Conservation (phyloP, 148 eudicot genomes). For the Polygonum maritimum region DNA sequence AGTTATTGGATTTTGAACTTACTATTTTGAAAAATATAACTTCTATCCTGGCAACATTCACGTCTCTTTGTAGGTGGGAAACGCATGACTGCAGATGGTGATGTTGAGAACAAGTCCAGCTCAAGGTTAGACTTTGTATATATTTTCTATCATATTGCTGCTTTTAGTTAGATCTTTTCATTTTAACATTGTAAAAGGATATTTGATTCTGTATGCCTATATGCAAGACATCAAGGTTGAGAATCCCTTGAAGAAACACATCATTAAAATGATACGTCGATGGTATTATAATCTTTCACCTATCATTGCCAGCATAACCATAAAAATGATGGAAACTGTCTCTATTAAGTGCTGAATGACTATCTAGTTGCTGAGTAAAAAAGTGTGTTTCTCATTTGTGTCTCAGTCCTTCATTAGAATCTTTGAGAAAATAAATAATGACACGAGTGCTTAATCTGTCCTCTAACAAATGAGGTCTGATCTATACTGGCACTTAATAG, state of each 20-base stretch:
- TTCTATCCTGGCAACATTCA: not conserved
- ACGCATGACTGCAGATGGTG: slow-evolving; percentile 17
- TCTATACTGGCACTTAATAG: not conserved
- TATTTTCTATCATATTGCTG: not conserved
- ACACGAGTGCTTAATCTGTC: not conserved
- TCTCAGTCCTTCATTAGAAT: not conserved
- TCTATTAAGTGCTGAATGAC: not conserved
- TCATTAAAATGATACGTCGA: not conserved
- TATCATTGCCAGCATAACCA: too few relatives aligned
- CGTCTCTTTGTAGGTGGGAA: slow-evolving; percentile 21
- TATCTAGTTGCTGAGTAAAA: not conserved
- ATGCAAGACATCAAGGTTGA: not conserved
- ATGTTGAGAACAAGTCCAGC: slow-evolving; percentile 22
- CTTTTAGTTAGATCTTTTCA: not conserved
- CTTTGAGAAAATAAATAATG: not conserved
- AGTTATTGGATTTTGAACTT: not conserved
- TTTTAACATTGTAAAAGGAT: not conserved
- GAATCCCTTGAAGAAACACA: not conserved
- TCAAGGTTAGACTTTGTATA: slow-evolving; percentile 32
- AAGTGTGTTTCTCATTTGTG: not conserved
- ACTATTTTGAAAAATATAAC: not conserved
- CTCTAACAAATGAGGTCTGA: not conserved
- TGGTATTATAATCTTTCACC: not conserved
- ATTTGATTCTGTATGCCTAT: not conserved
- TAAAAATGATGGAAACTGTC: not conserved